A percentile compares a stretch with the other conserved stretches of the same genome.
Conservation (phyloP, 306 rosid species). For the Ormosia semicastrata region DNA sequence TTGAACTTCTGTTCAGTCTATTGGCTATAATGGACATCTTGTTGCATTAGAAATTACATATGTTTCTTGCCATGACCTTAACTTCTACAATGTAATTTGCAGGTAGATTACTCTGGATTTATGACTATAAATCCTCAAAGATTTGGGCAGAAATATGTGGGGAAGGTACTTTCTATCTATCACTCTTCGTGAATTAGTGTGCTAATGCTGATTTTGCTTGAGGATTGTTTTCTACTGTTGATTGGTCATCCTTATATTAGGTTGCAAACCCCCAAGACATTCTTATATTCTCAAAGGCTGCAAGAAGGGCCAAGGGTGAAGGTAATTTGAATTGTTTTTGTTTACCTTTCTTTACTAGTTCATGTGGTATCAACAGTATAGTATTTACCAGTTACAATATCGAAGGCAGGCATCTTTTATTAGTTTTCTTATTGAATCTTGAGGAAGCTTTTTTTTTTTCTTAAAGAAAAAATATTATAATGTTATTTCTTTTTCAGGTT, state of each 20-base stretch:
- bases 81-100: constrained; percentile 35
- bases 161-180: constrained; percentile 66
- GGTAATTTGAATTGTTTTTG: constrained; percentile 49
- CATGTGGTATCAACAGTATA: not conserved
- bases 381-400: constrained; percentile 17
- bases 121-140: constrained; percentile 98
- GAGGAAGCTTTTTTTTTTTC: not conserved
- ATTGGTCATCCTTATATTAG: constrained; percentile 42
- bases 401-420: constrained; percentile 2
- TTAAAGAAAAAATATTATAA: not conserved
- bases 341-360: constrained; percentile 6
- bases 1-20: constrained; percentile 7
- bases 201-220: constrained; percentile 28
- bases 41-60: constrained; percentile 13
- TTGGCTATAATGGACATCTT: not conserved
- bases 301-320: constrained; percentile 62
- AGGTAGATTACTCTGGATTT: constrained; percentile 99
- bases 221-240: constrained; percentile 29
- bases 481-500: constrained; percentile 1
- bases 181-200: constrained; percentile 29
- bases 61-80: constrained; percentile 19
- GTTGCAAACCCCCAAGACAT: constrained; percentile 99
- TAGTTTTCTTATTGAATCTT: not conserved
- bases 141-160: constrained; percentile 99
- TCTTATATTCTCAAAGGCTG: constrained; percentile 93